Conservation (phyloP, 2,329 filamentous ascomycete genomes). For the Elsinoe perseae region DNA sequence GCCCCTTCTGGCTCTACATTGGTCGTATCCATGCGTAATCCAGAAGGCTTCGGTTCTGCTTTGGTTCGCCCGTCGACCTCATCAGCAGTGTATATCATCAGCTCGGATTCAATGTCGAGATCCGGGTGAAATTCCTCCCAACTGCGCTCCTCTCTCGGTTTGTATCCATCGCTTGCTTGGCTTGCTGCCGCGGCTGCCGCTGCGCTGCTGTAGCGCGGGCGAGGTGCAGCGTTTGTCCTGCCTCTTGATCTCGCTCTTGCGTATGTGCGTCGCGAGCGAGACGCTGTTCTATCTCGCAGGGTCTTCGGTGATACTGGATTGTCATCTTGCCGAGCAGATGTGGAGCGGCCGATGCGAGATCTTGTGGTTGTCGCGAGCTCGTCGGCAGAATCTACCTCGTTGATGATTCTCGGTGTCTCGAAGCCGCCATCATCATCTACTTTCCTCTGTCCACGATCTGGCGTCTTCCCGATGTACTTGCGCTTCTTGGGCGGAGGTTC, state of each 20-base stretch:
- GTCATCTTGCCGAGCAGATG: slow-evolving; percentile 16
- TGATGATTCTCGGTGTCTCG: slow-evolving; percentile 9
- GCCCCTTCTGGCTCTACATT: slow-evolving; percentile 4
- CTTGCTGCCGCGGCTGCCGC: slow-evolving; percentile 81
- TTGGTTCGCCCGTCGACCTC: slow-evolving; percentile 67
- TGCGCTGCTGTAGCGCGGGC: slow-evolving; percentile 73
- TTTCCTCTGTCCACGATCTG: slow-evolving; percentile 18
- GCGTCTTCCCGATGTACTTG: slow-evolving; percentile 46
- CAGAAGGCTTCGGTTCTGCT: slow-evolving; percentile 19
- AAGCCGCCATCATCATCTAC: slow-evolving; percentile 17
- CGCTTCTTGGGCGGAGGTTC: slow-evolving; percentile 39
- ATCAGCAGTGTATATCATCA: slow-evolving; percentile 71
- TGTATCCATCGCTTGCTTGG: slow-evolving; percentile 90
- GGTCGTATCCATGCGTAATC: slow-evolving; percentile 12
- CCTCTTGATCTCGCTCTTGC: slow-evolving; percentile 47
- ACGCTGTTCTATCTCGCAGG: slow-evolving; percentile 3
- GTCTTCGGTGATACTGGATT: slow-evolving; percentile 16
- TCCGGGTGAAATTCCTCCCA: slow-evolving; percentile 98
- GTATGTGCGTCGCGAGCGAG: slow-evolving; percentile 36
- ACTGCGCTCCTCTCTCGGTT: slow-evolving; percentile 88
- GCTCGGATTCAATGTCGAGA: slow-evolving; percentile 75
- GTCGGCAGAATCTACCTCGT: slow-evolving; percentile 18
- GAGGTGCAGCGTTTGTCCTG: slow-evolving; percentile 44
- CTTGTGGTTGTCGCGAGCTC: slow-evolving; percentile 14
- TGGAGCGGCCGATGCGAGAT: slow-evolving; percentile 24